phyloP scores from a whole-genome alignment of 768 basidiomycete species.

The Lentinula guzmanii region DNA sequence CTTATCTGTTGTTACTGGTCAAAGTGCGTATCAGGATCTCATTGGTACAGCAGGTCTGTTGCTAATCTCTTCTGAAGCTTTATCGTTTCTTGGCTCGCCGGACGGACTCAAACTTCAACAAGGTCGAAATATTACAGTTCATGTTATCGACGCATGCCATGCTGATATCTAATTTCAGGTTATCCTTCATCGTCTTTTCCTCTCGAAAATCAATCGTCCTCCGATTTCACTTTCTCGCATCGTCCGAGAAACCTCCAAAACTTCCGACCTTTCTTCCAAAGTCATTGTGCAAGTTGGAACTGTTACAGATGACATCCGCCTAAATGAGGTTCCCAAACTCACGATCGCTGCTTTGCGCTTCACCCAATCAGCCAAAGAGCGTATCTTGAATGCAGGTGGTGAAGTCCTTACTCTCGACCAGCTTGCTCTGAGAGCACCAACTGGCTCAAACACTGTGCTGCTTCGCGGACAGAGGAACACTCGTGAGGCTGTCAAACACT shows the following conservation, averaged over 20 bases:
- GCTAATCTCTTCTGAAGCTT: constrained; percentile 45
- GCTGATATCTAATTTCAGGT: constrained; percentile 42
- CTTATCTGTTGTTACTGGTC: constrained; percentile 95
- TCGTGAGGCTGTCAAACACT: constrained; percentile 95
- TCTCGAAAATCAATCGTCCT: constrained; percentile 95
- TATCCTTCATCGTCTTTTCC: constrained; percentile 94
- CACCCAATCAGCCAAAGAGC: constrained; percentile 87
- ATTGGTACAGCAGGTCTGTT: constrained; percentile 8
- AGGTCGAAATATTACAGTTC: constrained; percentile 37
- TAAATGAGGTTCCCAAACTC: constrained; percentile 81
- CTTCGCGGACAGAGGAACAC: constrained; percentile 89
- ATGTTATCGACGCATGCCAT: constrained; percentile 6
- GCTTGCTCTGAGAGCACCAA: constrained; percentile 91
- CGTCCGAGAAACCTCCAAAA: constrained; percentile 68
- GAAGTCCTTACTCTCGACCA: constrained; percentile 95
- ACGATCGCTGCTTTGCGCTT: constrained; percentile 93
- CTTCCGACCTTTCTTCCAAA: constrained; percentile 68
- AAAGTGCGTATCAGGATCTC: constrained; percentile 54
- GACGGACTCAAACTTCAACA: constrained; percentile 95
- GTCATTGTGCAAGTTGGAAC: constrained; percentile 87
- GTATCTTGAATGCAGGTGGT: constrained; percentile 93
- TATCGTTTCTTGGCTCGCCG: constrained; percentile 99
- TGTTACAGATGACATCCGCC: constrained; percentile 92
- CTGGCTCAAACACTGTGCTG: constrained; percentile 91
- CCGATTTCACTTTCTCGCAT: constrained; percentile 94